Percentiles rank a stretch among this genome's conserved stretches.
Evolutionary conservation across 306 rosid genomes (phyloP).

Genomic region (Casuarina equisetifolia): DNA sequence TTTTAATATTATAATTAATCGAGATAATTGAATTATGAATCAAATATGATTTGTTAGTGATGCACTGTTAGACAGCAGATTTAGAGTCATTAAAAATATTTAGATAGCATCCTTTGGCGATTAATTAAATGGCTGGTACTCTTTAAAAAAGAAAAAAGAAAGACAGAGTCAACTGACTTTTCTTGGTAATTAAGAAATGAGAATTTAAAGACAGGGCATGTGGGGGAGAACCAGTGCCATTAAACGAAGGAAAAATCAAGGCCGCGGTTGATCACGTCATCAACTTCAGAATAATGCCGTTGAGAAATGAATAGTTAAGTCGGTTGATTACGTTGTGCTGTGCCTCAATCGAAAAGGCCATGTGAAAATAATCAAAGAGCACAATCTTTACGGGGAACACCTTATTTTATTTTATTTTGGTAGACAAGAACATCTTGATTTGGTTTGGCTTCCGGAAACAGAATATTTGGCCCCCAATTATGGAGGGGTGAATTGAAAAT

Average conservation of each 20-base stretch:
- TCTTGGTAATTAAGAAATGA: slow-evolving; percentile 10
- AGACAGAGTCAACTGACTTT: slow-evolving; percentile 18
- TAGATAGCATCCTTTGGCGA: neutral
- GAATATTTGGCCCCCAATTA: too few species aligned
- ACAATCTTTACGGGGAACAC: neutral
- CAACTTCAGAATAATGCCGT: neutral
- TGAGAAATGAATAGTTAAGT: neutral
- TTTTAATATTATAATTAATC: too few species aligned
- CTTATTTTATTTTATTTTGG: neutral
- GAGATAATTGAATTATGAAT: too few species aligned
- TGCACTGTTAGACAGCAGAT: neutral
- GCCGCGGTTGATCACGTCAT: slow-evolving; percentile 25
- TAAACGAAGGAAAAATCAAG: neutral
- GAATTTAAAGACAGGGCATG: slow-evolving; percentile 17
- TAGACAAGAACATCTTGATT: neutral
- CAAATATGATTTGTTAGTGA: too few species aligned
- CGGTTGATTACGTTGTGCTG: neutral
- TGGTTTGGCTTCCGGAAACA: neutral
- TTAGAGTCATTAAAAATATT: neutral
- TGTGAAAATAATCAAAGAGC: slow-evolving; percentile 10
- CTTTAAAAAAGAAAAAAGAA: neutral
- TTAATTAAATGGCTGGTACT: neutral
- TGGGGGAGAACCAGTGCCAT: neutral
- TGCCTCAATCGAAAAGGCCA: slow-evolving; percentile 21
- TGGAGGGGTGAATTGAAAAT: too few species aligned